Conservation (phyloP, 495 filamentous ascomycete genomes). For the Sphaerosporella brunnea region DNA sequence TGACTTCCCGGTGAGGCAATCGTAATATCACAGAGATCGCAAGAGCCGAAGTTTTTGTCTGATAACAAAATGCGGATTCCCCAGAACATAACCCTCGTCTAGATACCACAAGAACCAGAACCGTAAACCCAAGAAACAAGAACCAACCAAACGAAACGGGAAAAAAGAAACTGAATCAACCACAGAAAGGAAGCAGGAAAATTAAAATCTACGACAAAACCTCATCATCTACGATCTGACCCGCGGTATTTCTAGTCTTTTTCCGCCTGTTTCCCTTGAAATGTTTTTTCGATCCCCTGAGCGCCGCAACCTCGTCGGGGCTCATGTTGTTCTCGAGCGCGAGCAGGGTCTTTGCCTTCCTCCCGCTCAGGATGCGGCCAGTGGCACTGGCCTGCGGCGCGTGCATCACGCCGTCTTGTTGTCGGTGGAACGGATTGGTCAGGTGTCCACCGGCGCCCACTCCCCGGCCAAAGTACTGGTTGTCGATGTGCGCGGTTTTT, state of each 20-base stretch:
- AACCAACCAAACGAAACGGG: too few relatives aligned
- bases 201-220: too few relatives aligned
- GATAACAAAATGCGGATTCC: too few relatives aligned
- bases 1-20: too few relatives aligned
- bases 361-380: slow-evolving; percentile 54
- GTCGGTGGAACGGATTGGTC: slow-evolving; percentile 52
- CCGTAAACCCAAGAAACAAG: too few relatives aligned
- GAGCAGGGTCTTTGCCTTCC: slow-evolving; percentile 70
- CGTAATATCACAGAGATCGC: too few relatives aligned
- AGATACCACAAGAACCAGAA: too few relatives aligned
- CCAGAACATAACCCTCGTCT: too few relatives aligned
- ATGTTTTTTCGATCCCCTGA: slow-evolving; percentile 71
- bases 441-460: slow-evolving; percentile 46
- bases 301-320: slow-evolving; percentile 52
- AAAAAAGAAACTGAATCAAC: too few relatives aligned
- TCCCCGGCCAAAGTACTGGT: slow-evolving; percentile 60
- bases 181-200: too few relatives aligned
- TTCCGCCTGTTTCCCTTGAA: slow-evolving; percentile 62
- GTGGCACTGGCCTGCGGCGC: slow-evolving; percentile 24
- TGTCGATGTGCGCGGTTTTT: slow-evolving; percentile 64
- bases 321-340: slow-evolving; percentile 74
- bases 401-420: slow-evolving; percentile 44
- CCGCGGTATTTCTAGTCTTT: slow-evolving; percentile 20
- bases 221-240: neutral
- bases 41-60: too few relatives aligned